These are phyloP conservation scores for Neopestalotiopsis rosae DNA, from an alignment of 2,329 filamentous ascomycete genomes.

Conservation along the genomic window DNA sequence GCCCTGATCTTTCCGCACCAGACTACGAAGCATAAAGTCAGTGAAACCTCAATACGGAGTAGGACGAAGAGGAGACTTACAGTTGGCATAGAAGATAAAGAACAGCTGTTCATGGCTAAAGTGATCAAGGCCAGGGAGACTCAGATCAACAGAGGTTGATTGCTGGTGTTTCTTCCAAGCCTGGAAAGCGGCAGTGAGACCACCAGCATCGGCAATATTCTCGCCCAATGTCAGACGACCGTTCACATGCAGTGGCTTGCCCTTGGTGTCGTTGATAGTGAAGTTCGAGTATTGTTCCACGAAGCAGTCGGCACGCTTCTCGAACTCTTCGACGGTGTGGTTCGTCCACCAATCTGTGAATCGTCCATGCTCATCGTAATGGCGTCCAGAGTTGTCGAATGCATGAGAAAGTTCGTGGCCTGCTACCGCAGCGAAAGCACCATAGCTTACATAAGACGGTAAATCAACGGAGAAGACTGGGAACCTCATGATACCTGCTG, in stretches of 20 bases:
- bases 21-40: slow-evolving; percentile 18
- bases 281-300: slow-evolving; percentile 66
- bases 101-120: slow-evolving; percentile 69
- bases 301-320: slow-evolving; percentile 64
- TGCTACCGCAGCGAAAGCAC: slow-evolving; percentile 66
- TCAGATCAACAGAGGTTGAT: slow-evolving; percentile 48
- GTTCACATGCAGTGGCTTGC: slow-evolving; percentile 63
- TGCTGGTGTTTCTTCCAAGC: slow-evolving; percentile 65
- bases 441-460: slow-evolving; percentile 61
- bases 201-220: slow-evolving; percentile 71
- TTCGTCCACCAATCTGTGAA: slow-evolving; percentile 71
- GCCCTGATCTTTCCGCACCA: slow-evolving; percentile 71
- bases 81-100: slow-evolving; percentile 65
- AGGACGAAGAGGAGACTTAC: slow-evolving; percentile 23
- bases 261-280: slow-evolving; percentile 58
- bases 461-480: slow-evolving; percentile 62
- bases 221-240: slow-evolving; percentile 67
- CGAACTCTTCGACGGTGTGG: slow-evolving; percentile 60
- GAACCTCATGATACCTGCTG: slow-evolving; percentile 69
- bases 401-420: slow-evolving; percentile 70
- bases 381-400: slow-evolving; percentile 68
- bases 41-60: background rate
- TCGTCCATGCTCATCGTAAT: slow-evolving; percentile 67
- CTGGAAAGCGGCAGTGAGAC: slow-evolving; percentile 62
- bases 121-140: slow-evolving; percentile 59